phyloP scores from a whole-genome alignment of 2,329 filamentous ascomycete species.

The Calonectria henricotiae region DNA sequence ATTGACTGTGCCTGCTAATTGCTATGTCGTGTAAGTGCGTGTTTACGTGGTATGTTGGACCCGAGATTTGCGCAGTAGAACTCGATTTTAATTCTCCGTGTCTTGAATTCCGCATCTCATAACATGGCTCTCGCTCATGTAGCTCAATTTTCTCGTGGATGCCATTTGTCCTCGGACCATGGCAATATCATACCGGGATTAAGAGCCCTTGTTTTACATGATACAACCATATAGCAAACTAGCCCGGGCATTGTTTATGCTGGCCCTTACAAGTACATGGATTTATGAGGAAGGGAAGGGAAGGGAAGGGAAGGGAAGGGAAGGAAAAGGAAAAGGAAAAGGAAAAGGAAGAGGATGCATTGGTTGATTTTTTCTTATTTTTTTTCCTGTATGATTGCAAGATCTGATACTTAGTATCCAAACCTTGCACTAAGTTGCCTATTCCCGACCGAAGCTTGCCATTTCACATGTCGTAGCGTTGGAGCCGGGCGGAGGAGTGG shows the following conservation, averaged over 20 bases:
- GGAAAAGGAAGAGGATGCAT: no score
- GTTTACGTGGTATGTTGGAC: background rate
- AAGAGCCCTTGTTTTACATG: background rate
- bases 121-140: no score
- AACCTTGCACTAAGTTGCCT: background rate
- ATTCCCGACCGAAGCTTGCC: background rate
- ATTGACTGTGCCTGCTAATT: background rate
- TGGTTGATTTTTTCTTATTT: background rate
- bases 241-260: background rate
- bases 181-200: background rate
- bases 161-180: background rate
- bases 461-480: background rate
- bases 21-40: background rate
- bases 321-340: no score
- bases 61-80: no score
- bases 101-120: no score
- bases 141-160: no score
- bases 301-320: no score
- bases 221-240: background rate
- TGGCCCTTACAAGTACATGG: no score
- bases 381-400: background rate
- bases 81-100: background rate
- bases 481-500: conserved; percentile 10
- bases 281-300: no score
- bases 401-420: background rate